A percentile compares a stretch with the other conserved stretches of the same genome.
These are phyloP conservation scores for Colletotrichum godetiae DNA, from an alignment of 2,329 filamentous ascomycete genomes.

Conservation along the genomic window DNA sequence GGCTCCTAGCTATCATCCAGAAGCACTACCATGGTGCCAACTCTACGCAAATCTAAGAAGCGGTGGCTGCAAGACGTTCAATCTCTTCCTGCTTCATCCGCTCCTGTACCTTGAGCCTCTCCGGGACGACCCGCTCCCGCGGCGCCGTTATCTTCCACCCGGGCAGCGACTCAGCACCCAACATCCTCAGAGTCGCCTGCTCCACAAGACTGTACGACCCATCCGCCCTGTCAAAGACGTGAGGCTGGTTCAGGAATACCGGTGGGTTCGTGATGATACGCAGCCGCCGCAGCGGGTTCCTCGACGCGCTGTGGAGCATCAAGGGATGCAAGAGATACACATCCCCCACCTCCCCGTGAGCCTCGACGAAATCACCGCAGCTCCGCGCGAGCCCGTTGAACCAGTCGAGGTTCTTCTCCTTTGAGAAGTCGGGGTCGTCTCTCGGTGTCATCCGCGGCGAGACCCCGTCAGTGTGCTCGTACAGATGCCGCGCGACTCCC, in stretches of 20 bases:
- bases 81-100: slow-evolving; percentile 45
- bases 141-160: slow-evolving; percentile 64
- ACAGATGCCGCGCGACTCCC: slow-evolving; percentile 66
- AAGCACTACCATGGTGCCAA: neutral
- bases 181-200: slow-evolving; percentile 61
- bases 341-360: slow-evolving; percentile 64
- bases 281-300: slow-evolving; percentile 40
- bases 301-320: slow-evolving; percentile 67
- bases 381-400: slow-evolving; percentile 52
- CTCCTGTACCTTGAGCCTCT: slow-evolving; percentile 42
- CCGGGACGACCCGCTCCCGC: slow-evolving; percentile 61
- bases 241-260: slow-evolving; percentile 62
- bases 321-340: slow-evolving; percentile 70
- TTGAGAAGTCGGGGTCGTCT: slow-evolving; percentile 56
- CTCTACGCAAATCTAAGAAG: neutral
- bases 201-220: slow-evolving; percentile 66
- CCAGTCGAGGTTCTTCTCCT: slow-evolving; percentile 57
- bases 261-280: slow-evolving; percentile 46
- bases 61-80: slow-evolving; percentile 51
- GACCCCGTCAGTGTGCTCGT: slow-evolving; percentile 73
- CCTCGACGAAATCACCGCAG: slow-evolving; percentile 65
- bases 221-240: slow-evolving; percentile 60
- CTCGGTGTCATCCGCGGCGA: slow-evolving; percentile 73
- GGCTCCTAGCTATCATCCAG: neutral
- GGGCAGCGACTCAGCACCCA: slow-evolving; percentile 58